Percentiles rank a stretch among this genome's conserved stretches.
phyloP scores from a whole-genome alignment of 208 protist genomes.

The Trypanosoma scelopori region DNA sequence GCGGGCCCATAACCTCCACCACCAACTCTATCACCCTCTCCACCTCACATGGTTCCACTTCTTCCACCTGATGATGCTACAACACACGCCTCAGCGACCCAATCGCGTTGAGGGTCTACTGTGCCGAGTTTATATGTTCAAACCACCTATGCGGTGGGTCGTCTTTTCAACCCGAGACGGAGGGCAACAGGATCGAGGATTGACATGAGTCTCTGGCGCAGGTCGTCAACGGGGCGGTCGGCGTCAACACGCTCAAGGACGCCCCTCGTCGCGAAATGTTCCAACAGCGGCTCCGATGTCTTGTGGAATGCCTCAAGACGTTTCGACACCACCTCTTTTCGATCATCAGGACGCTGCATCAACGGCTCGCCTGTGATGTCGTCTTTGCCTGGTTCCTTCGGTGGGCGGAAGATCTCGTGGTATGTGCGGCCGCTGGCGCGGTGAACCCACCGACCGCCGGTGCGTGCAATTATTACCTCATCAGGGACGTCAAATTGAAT shows the following conservation, averaged over 20 bases:
- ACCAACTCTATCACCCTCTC: no score
- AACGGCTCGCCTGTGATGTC: slow-evolving; percentile 94
- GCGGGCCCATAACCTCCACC: no score
- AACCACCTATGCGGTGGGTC: neutral
- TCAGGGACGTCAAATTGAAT: slow-evolving; percentile 92
- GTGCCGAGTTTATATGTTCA: no score
- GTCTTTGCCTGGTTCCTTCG: slow-evolving; percentile 82
- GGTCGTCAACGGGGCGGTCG: slow-evolving; percentile 64
- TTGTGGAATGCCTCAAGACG: slow-evolving; percentile 90
- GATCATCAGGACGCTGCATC: slow-evolving; percentile 92
- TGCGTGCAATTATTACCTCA: slow-evolving; percentile 89
- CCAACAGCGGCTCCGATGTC: slow-evolving; percentile 80
- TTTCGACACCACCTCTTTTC: slow-evolving; percentile 83
- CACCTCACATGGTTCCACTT: no score
- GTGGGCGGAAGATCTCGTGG: slow-evolving; percentile 91
- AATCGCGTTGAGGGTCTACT: no score
- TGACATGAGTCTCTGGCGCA: slow-evolving; percentile 49
- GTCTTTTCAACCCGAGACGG: slow-evolving; percentile 30
- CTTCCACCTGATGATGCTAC: no score
- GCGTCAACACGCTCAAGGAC: slow-evolving; percentile 77
- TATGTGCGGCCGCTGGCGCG: slow-evolving; percentile 92
- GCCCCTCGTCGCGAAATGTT: slow-evolving; percentile 75
- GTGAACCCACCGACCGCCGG: slow-evolving; percentile 93
- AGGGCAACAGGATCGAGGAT: slow-evolving; percentile 78
- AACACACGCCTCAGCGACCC: no score